A percentile compares a stretch with the other conserved stretches of the same genome.
phyloP scores from a whole-genome alignment of 257 asterid species.

The Solanum microdontum region DNA sequence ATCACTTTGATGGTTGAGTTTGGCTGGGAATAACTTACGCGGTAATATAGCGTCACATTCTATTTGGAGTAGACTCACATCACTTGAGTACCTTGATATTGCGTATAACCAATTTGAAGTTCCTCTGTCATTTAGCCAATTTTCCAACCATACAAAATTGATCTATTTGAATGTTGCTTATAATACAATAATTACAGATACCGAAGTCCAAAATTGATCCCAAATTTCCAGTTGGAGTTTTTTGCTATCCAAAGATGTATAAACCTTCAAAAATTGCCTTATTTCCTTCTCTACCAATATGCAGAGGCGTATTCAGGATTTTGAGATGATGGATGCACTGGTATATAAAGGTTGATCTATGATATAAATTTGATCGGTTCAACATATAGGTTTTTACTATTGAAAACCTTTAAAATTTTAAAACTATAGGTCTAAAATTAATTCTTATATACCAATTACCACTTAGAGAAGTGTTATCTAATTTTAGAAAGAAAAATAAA shows the following conservation, averaged over 20 bases:
- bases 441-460: no score
- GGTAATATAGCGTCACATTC: not conserved
- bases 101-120: not conserved
- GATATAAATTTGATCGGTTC: no score
- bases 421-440: no score
- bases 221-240: not conserved
- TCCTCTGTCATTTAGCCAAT: not conserved
- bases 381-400: no score
- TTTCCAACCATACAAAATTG: not conserved
- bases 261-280: not conserved
- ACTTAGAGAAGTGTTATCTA: no score
- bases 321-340: no score
- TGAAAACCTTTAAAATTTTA: no score
- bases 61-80: not conserved
- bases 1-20: no score
- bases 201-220: not conserved
- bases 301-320: not conserved
- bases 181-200: not conserved
- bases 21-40: no score
- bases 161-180: not conserved
- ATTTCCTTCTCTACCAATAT: not conserved
- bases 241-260: not conserved
- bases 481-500: no score
- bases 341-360: no score
- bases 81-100: not conserved